phyloP scores from a whole-genome alignment of 73 alveolate species.

The Tetrahymena malaccensis region DNA sequence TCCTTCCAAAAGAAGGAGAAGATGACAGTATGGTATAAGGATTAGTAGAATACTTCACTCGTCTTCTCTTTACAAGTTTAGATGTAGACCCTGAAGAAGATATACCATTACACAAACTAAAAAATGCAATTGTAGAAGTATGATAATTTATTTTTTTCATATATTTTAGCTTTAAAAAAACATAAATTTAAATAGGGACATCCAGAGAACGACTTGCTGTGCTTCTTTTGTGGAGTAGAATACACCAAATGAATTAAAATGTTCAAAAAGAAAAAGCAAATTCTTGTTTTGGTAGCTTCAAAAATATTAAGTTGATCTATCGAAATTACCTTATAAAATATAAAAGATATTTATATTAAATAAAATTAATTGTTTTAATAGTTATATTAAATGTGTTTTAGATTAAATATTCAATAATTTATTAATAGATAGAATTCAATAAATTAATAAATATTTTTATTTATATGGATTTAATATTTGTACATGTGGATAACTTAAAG shows the following conservation, averaged over 20 bases:
- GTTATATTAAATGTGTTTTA: too few species aligned
- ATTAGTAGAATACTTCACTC: background rate
- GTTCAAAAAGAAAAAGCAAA: background rate
- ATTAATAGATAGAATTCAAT: too few species aligned
- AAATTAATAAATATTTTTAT: too few species aligned
- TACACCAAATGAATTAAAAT: background rate
- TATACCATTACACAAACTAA: background rate
- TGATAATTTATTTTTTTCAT: background rate
- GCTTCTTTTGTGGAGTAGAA: background rate
- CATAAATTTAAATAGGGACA: background rate
- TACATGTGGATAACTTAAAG: too few species aligned
- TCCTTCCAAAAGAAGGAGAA: background rate
- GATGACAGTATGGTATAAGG: background rate
- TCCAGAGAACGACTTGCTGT: background rate
- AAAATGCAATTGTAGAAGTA: background rate
- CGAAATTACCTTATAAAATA: too few species aligned
- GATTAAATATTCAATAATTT: too few species aligned
- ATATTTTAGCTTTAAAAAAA: background rate
- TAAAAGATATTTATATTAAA: too few species aligned
- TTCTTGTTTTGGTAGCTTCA: background rate
- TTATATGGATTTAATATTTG: too few species aligned
- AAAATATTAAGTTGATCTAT: too few species aligned
- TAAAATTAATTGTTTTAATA: too few species aligned
- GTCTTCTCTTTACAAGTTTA: background rate
- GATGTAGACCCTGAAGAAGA: background rate